These are phyloP conservation scores for Umbilicus rupestris DNA, from an alignment of 164 flowering plant genomes.

Conservation along the genomic window DNA sequence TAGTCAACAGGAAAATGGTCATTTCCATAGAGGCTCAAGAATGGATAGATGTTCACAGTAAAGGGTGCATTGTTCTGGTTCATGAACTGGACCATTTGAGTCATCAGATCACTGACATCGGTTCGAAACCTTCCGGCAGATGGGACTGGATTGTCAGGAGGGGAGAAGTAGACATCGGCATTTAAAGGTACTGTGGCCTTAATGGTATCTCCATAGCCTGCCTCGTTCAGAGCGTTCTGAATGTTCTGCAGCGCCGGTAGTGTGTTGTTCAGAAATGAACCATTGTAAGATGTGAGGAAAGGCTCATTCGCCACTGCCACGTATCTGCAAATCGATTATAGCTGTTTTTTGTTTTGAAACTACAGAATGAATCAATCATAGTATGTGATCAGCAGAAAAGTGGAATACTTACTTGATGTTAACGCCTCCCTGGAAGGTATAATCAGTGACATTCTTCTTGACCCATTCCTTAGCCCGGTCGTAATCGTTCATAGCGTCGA, in stretches of 20 bases:
- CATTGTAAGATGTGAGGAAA: conserved; percentile 61
- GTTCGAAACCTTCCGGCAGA: conserved; percentile 64
- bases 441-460: conserved; percentile 40
- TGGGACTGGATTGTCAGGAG: conserved; percentile 29
- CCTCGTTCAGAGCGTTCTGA: conserved; percentile 71
- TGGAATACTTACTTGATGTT: conserved; percentile 42
- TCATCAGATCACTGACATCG: conserved; percentile 56
- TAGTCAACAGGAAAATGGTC: conserved; percentile 60
- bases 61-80: conserved; percentile 50
- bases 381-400: not conserved
- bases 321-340: conserved; percentile 37
- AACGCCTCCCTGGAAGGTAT: conserved; percentile 52
- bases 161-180: conserved; percentile 82
- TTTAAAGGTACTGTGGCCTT: conserved; percentile 77
- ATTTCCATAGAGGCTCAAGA: conserved; percentile 66
- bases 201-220: conserved; percentile 51
- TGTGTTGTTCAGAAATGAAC: conserved; percentile 32
- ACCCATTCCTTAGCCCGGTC: conserved; percentile 66
- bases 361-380: not conserved
- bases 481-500: conserved; percentile 26
- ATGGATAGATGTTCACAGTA: conserved; percentile 84
- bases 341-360: too few relatives aligned
- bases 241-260: conserved; percentile 76
- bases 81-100: conserved; percentile 46
- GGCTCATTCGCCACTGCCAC: conserved; percentile 95